phyloP scores from a whole-genome alignment of 2,329 filamentous ascomycete species.

The Cordyceps tenuipes region DNA sequence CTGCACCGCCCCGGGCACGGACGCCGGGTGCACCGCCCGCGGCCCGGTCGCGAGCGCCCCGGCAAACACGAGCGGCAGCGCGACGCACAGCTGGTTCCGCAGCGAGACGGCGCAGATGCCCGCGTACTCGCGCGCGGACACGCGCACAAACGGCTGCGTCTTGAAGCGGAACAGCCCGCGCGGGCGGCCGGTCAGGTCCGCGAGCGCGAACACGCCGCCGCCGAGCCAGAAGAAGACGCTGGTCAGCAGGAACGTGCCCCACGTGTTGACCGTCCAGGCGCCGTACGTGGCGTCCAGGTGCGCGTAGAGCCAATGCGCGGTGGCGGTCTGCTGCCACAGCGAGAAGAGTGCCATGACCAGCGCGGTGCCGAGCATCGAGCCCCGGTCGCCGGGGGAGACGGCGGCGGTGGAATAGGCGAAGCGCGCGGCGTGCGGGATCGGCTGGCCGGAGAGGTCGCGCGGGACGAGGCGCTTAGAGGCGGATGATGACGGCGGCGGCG shows the following conservation, averaged over 20 bases:
- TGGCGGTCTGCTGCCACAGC: slow-evolving; percentile 10
- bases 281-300: slow-evolving; percentile 16
- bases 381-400: neutral
- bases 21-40: neutral
- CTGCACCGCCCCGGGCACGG: slow-evolving; percentile 7
- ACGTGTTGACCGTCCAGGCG: slow-evolving; percentile 25
- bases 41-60: neutral
- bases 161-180: slow-evolving; percentile 38
- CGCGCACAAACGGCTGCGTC: slow-evolving; percentile 36
- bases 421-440: slow-evolving; percentile 13
- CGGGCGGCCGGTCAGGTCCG: slow-evolving; percentile 31
- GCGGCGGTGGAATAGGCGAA: slow-evolving; percentile 14
- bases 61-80: slow-evolving; percentile 4
- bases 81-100: slow-evolving; percentile 33
- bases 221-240: slow-evolving; percentile 34
- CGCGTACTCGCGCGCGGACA: slow-evolving; percentile 10
- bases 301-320: slow-evolving; percentile 11
- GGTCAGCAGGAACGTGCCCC: slow-evolving; percentile 28
- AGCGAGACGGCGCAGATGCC: slow-evolving; percentile 26
- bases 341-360: slow-evolving; percentile 9
- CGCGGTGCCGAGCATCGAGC: neutral
- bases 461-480: slow-evolving; percentile 11
- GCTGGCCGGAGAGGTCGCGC: slow-evolving; percentile 11
- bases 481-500: neutral
- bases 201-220: slow-evolving; percentile 27